Conservation (phyloP, 257 asterid genomes). For the Plantago elongata region DNA sequence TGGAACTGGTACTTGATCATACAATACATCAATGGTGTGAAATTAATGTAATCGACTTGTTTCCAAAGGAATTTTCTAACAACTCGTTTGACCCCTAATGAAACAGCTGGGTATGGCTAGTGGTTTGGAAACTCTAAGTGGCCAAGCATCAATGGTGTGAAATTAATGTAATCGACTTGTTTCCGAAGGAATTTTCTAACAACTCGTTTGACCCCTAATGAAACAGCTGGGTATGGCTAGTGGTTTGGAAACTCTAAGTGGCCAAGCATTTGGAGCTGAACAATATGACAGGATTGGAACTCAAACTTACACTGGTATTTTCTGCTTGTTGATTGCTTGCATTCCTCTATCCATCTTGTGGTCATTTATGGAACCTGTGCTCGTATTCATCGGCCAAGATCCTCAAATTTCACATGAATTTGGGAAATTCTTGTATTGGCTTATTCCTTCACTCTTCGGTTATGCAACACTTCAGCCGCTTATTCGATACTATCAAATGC, state of each 20-base stretch:
- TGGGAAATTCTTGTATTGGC: constrained; percentile 54
- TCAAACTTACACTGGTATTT: constrained; percentile 61
- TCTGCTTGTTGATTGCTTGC: constrained; percentile 45
- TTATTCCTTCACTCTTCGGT: constrained; percentile 60
- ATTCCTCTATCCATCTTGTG: constrained; percentile 61
- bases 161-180: too few species aligned
- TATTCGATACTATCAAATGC: constrained; percentile 50
- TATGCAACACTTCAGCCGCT: constrained; percentile 54
- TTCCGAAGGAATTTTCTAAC: too few species aligned
- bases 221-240: constrained; percentile 73
- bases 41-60: too few species aligned
- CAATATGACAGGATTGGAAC: constrained; percentile 66
- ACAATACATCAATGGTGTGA: too few species aligned
- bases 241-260: constrained; percentile 72
- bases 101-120: constrained; percentile 73
- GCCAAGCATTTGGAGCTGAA: constrained; percentile 76
- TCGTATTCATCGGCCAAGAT: constrained; percentile 58
- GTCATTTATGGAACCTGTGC: constrained; percentile 41
- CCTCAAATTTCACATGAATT: constrained; percentile 69
- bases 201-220: background rate
- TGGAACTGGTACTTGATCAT: too few species aligned
- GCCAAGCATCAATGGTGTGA: constrained; percentile 31
- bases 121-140: constrained; percentile 72
- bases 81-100: background rate
- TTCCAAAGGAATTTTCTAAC: too few species aligned